Evolutionary conservation across 805 yeast species (phyloP), one percentile per base, ranked within the genome.

Genomic region (Maudiozyma serrabonitensis): DNA sequence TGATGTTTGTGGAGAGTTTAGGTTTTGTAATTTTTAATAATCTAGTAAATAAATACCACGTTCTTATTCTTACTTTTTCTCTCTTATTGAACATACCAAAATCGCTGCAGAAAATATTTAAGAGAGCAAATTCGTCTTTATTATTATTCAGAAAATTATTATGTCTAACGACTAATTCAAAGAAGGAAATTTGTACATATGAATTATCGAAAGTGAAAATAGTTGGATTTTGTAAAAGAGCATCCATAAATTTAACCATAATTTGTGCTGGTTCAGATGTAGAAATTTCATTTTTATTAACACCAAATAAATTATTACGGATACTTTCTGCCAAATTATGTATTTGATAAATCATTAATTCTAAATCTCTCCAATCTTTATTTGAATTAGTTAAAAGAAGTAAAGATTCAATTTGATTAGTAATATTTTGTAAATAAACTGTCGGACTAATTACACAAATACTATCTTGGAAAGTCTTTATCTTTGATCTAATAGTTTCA

Each of bases 1-100:
- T 72, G 50, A 72, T 67, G 49, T 56, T 66, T 43, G 72, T 75
- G 31, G 81, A 75, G 40, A 81, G 68, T 45, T 76, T 69, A 37
- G 89, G 88, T 60, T 81, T 84, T 1, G 91, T 82, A 44, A 84
- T 71, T 62, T 84, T 87, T 52, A 89, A 75, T 59, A 90, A 86
- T 63, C 95, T 78, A 60, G 82, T 82, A 58, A 91, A 87, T 54
- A 90, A 71, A 64, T 87, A 91, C 96, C 98, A 93, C 41, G 95
- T 76, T 64, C 97, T 81, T 49, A 80, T 74, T 58, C 89, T 81
- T 4, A 90, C 96, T 53, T 80, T 84, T 50, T 77, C 84, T 55
- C 76, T 74, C 5, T 75, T 72, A 67, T 84, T 87, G 65, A 87
- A 89, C 53, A 91, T 77, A 15, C 97, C 98, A 56, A 82, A 75